These are phyloP conservation scores for Saccharomyces kudriavzevii DNA, from an alignment of 805 yeast species.

Conservation along the genomic window DNA sequence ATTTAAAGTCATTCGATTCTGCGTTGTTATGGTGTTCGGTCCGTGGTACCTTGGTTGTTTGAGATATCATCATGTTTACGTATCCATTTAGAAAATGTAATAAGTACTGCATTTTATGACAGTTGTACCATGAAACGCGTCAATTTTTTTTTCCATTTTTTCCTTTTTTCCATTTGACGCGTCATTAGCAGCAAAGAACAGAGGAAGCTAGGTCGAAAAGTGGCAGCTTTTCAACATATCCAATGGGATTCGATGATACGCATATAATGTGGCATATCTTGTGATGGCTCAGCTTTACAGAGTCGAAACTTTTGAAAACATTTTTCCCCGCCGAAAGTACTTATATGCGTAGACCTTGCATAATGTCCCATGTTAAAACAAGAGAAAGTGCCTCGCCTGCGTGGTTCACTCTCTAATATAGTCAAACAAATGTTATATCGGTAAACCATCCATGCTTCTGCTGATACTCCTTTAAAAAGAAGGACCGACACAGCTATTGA, in stretches of 20 bases:
- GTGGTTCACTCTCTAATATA: not conserved
- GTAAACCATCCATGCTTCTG: not conserved
- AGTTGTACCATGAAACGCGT: not conserved
- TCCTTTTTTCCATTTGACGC: not conserved
- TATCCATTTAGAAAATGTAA: not conserved
- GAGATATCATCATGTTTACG: not conserved
- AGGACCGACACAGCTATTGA: not conserved
- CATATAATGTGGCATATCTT: not conserved
- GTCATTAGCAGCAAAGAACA: not conserved
- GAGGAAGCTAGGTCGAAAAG: not conserved
- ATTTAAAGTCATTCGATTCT: not conserved
- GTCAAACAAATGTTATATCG: not conserved
- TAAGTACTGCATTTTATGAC: not conserved
- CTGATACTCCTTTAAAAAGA: not conserved
- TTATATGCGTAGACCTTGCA: not conserved
- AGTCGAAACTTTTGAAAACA: not conserved
- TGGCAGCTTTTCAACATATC: not conserved
- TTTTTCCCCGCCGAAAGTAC: not conserved
- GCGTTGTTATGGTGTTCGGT: not conserved
- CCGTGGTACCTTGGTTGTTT: not conserved
- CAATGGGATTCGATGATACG: not conserved
- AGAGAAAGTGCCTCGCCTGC: not conserved
- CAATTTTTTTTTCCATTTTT: not conserved
- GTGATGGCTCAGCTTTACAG: not conserved
- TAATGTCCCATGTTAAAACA: not conserved